A percentile compares a stretch with the other conserved stretches of the same genome.
These are phyloP conservation scores for Scedosporium dehoogii DNA, from an alignment of 2,329 filamentous ascomycete genomes.

Conservation along the genomic window DNA sequence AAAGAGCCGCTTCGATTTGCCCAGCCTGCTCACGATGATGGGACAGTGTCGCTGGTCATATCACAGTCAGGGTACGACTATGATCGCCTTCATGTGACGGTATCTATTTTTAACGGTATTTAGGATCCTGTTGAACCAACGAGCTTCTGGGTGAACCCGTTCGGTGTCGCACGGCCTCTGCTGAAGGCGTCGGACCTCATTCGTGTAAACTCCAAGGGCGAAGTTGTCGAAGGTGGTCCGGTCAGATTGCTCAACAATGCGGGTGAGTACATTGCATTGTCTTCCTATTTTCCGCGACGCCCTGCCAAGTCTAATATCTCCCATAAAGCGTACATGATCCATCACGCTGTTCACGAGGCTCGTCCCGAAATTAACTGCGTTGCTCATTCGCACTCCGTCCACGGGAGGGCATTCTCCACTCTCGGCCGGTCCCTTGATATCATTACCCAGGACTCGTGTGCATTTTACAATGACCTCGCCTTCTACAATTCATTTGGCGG, in stretches of 20 bases:
- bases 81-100: neutral
- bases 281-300: neutral
- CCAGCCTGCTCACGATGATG: too few species aligned
- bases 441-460: constrained; percentile 52
- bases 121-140: constrained; percentile 45
- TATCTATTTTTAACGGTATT: constrained; percentile 46
- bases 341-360: constrained; percentile 39
- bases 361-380: constrained; percentile 44
- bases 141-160: constrained; percentile 60
- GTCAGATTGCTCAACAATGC: constrained; percentile 20
- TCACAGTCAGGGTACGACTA: neutral
- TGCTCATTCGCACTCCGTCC: constrained; percentile 43
- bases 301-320: neutral
- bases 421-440: constrained; percentile 54
- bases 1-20: too few species aligned
- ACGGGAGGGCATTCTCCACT: constrained; percentile 48
- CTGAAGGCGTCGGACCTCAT: constrained; percentile 60
- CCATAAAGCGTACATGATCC: constrained; percentile 15
- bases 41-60: neutral
- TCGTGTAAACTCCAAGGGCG: constrained; percentile 49
- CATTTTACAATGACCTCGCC: constrained; percentile 43
- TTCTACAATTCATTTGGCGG: constrained; percentile 39
- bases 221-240: constrained; percentile 53
- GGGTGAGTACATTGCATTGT: neutral
- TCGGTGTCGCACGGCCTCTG: constrained; percentile 51